phyloP scores from a whole-genome alignment of 306 rosid genomes.

The Cucurbita ficifolia region DNA sequence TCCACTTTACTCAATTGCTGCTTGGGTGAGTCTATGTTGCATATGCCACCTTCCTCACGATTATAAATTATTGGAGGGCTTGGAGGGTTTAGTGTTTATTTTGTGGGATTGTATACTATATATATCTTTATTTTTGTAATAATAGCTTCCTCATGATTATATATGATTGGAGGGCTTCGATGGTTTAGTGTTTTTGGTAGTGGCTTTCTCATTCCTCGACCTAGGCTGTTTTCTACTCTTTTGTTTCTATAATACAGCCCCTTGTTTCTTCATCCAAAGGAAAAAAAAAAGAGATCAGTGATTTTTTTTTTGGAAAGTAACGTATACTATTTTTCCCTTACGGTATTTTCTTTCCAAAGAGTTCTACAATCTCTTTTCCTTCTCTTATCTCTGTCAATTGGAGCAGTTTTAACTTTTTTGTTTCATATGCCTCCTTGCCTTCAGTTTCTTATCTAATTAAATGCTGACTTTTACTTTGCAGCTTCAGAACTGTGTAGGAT shows the following conservation, averaged over 20 bases:
- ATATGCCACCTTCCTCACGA: no score
- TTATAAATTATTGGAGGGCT: no score
- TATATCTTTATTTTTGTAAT: background rate
- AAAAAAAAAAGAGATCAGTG: background rate
- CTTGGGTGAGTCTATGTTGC: no score
- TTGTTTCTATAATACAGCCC: background rate
- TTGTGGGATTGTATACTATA: no score
- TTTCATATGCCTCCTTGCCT: background rate
- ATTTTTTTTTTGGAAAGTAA: background rate
- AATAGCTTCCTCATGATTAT: background rate
- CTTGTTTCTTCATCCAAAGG: background rate
- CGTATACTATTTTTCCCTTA: background rate
- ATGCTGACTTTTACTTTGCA: conserved; percentile 16
- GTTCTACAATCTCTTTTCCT: background rate
- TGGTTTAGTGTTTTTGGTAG: background rate
- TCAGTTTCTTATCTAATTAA: background rate
- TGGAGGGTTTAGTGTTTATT: no score
- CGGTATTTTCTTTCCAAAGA: background rate
- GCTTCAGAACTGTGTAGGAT: conserved; percentile 73
- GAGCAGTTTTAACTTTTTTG: background rate
- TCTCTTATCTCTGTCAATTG: background rate
- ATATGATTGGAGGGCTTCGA: background rate
- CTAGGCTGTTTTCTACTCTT: background rate
- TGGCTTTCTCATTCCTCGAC: background rate
- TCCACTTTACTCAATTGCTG: no score